These are phyloP conservation scores for Cercospora sp. DNA, from an alignment of 2,329 filamentous ascomycete species.

Conservation along the genomic window DNA sequence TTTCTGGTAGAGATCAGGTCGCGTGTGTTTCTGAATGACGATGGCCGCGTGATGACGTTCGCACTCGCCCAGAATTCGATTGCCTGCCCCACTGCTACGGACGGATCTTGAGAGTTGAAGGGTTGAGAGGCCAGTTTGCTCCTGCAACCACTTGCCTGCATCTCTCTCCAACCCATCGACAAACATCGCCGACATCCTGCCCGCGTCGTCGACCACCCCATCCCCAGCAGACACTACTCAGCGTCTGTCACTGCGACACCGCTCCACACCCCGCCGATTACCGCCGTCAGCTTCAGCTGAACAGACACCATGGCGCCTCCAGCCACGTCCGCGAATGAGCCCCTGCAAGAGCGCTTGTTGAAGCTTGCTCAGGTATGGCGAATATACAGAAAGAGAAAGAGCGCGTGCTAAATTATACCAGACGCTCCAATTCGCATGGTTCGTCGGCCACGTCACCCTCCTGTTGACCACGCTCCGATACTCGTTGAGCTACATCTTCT, in stretches of 20 bases:
- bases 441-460: conserved; percentile 76
- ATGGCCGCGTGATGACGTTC: conserved; percentile 8
- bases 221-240: not conserved
- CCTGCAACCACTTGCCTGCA: not conserved
- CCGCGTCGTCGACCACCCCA: not conserved
- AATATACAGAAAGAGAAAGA: not conserved
- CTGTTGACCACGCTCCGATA: conserved; percentile 84
- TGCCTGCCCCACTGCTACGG: conserved; percentile 4
- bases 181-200: not conserved
- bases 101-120: not conserved
- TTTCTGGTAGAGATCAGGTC: not conserved
- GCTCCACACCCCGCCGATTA: conserved; percentile 4
- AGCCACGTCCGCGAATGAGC: conserved; percentile 22
- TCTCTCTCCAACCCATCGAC: not conserved
- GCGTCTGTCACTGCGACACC: not conserved
- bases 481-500: conserved; percentile 77
- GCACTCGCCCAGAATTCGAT: conserved; percentile 4
- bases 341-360: conserved; percentile 31
- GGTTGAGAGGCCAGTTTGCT: conserved; percentile 5
- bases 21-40: conserved; percentile 12
- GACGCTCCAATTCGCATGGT: conserved; percentile 83
- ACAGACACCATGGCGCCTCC: conserved; percentile 25
- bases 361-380: conserved; percentile 53
- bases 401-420: conserved; percentile 45
- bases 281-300: conserved; percentile 1